A percentile compares a stretch with the other conserved stretches of the same genome.
Evolutionary conservation across 2,329 filamentous ascomycete genomes (phyloP).

Genomic region (Aspergillus ruber): DNA sequence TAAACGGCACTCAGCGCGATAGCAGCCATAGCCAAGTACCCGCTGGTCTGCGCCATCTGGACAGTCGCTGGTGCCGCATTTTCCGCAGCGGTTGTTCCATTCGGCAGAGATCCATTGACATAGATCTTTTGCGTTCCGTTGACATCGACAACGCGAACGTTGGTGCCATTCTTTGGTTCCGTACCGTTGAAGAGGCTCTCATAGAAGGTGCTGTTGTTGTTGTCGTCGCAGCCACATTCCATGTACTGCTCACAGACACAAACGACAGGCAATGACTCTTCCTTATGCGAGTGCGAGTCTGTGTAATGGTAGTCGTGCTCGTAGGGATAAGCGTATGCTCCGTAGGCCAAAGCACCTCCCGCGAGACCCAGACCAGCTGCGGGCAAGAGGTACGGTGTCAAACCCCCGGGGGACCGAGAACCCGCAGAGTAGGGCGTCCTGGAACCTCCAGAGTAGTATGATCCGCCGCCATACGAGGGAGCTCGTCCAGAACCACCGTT

Average conservation of each 20-base stretch:
- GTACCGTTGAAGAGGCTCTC: constrained; percentile 38
- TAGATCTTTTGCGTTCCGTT: constrained; percentile 42
- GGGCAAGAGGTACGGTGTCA: constrained; percentile 45
- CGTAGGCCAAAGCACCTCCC: constrained; percentile 51
- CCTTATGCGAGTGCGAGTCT: constrained; percentile 39
- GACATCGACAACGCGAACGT: constrained; percentile 31
- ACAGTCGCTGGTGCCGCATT: constrained; percentile 15
- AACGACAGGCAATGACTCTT: constrained; percentile 47
- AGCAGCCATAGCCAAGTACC: constrained; percentile 38
- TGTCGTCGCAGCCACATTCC: constrained; percentile 54
- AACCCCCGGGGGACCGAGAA: constrained; percentile 39
- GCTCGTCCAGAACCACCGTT: constrained; percentile 34
- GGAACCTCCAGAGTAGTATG: constrained; percentile 52
- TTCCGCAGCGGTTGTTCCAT: constrained; percentile 37
- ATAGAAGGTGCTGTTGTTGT: constrained; percentile 39
- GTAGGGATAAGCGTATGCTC: constrained; percentile 53
- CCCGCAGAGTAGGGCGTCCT: constrained; percentile 46
- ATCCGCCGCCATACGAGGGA: constrained; percentile 45
- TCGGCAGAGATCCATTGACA: constrained; percentile 44
- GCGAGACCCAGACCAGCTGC: constrained; percentile 43
- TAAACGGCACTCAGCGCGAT: constrained; percentile 31
- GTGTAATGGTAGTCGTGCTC: constrained; percentile 43
- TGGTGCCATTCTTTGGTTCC: constrained; percentile 31
- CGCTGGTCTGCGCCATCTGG: constrained; percentile 26
- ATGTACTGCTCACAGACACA: constrained; percentile 52